Evolutionary conservation across 768 basidiomycete species (phyloP), one percentile per base, ranked within the genome.

Genomic region (Roridomyces roridus): DNA sequence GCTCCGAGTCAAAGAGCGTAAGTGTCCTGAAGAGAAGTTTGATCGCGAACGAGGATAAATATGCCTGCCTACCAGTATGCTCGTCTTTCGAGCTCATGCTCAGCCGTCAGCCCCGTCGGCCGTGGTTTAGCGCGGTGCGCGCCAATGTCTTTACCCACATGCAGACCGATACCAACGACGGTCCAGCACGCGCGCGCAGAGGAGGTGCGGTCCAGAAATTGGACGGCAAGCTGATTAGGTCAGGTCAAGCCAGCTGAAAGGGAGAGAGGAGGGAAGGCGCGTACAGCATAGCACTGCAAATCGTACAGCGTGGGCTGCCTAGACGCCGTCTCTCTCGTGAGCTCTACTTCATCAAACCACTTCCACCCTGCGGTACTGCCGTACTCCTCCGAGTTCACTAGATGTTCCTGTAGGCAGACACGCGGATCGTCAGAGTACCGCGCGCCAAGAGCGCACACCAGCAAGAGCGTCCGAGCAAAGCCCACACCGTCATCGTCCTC

Each of bases 51-150:
- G n/a, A n/a, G n/a, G 23, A 25, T 4, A 12, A 26, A 0, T 39
- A 21, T 9, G 14, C 4, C 17, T 5, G 28, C 44, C 7, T 0
- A 54, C 54, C 77, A 78, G 56, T 74, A 78, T 4, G 73, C 72
- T 12, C 77, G 74, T 51, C 81, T 83, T 73, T 80, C 83, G 26
- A 83, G 66, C 62, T 87, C 84, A 34, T 80, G 71, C 54, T 86
- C 82, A 3, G 69, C 53, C 9, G 69, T 53, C 3, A 65, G 15
- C 24, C 57, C 29, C 1, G 17, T 5, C 17, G 34, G 8, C 49
- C 60, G 41, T 72, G 73, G 15, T 63, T 75, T 55, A 69, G 37
- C 36, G 36, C 43, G 31, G n/a, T 52, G 43, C 23, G 28, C 69
- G 35, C 63, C 54, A 9, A 55, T 42, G 12, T 57, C 55, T 20